Evolutionary conservation across 140 eudicot species (phyloP).

Genomic region (Erigeron philadelphicus): DNA sequence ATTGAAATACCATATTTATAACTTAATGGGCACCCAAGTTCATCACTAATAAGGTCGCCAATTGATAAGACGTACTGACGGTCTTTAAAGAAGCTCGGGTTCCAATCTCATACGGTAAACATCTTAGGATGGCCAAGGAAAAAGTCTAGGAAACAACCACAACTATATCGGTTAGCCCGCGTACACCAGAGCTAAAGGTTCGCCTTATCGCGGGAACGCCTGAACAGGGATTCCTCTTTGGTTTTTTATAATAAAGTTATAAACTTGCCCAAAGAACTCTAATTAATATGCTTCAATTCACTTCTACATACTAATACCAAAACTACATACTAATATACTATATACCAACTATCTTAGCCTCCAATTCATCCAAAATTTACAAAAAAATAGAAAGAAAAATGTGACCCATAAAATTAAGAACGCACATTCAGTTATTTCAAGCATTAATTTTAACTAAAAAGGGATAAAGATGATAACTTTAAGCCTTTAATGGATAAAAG

Average conservation of each 20-base stretch:
- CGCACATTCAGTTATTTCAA: neutral
- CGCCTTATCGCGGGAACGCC: neutral
- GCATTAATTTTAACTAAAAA: conserved; percentile 9
- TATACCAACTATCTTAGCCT: neutral
- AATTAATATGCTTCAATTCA: too few relatives aligned
- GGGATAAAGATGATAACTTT: conserved; percentile 9
- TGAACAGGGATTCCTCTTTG: neutral
- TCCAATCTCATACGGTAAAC: neutral
- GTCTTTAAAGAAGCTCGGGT: neutral
- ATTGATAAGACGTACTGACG: neutral
- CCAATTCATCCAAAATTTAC: neutral
- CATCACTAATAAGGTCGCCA: neutral
- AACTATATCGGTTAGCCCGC: neutral
- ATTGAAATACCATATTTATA: neutral
- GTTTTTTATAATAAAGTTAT: neutral
- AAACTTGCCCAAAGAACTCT: too few relatives aligned
- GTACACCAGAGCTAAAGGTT: neutral
- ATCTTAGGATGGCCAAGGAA: neutral
- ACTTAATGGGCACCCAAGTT: neutral
- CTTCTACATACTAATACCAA: conserved; percentile 4
- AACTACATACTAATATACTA: neutral
- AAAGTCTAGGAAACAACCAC: neutral
- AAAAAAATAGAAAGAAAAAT: neutral
- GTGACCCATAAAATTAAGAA: neutral
- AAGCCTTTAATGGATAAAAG: conserved; percentile 6